A percentile compares a stretch with the other conserved stretches of the same genome.
phyloP scores from a whole-genome alignment of 2,329 filamentous ascomycete genomes.

The Penicillium verrucosum region DNA sequence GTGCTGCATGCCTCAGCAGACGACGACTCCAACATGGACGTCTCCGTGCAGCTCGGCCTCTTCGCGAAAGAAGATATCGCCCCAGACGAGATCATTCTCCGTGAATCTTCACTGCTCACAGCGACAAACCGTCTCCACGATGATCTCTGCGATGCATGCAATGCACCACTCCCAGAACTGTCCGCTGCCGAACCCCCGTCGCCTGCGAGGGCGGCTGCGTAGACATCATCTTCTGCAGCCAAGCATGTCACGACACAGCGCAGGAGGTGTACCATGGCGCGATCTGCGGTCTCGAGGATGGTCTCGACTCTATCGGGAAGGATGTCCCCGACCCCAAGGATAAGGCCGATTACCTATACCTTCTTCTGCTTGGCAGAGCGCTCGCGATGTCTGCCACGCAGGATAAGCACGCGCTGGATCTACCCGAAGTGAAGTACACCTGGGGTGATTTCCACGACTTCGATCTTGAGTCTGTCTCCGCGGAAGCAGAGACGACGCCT shows the following conservation, averaged over 20 bases:
- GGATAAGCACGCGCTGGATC: slow-evolving; percentile 55
- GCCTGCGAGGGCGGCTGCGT: slow-evolving; percentile 53
- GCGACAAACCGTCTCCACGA: slow-evolving; percentile 87
- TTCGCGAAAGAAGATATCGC: slow-evolving; percentile 81
- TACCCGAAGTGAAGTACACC: slow-evolving; percentile 61
- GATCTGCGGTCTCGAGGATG: slow-evolving; percentile 52
- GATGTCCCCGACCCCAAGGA: slow-evolving; percentile 57
- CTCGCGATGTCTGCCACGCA: slow-evolving; percentile 62
- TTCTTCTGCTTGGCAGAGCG: slow-evolving; percentile 57
- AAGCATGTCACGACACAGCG: slow-evolving; percentile 55
- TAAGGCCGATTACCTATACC: slow-evolving; percentile 58
- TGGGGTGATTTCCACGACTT: slow-evolving; percentile 61
- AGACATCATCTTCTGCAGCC: slow-evolving; percentile 60
- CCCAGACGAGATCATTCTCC: slow-evolving; percentile 71
- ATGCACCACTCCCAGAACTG: slow-evolving; percentile 65
- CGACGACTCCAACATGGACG: slow-evolving; percentile 27
- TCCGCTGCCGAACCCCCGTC: slow-evolving; percentile 37
- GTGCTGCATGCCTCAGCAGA: slow-evolving; percentile 52
- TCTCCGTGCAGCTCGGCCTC: slow-evolving; percentile 73
- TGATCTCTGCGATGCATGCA: slow-evolving; percentile 84
- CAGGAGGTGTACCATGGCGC: slow-evolving; percentile 57
- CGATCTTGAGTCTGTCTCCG: slow-evolving; percentile 14
- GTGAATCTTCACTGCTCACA: slow-evolving; percentile 81
- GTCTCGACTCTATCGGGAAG: slow-evolving; percentile 56
- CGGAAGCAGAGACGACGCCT: slow-evolving; percentile 2